Base-by-base conservation (phyloP, 2,329 filamentous ascomycete species). In the Fusarium goolgardi region DNA sequence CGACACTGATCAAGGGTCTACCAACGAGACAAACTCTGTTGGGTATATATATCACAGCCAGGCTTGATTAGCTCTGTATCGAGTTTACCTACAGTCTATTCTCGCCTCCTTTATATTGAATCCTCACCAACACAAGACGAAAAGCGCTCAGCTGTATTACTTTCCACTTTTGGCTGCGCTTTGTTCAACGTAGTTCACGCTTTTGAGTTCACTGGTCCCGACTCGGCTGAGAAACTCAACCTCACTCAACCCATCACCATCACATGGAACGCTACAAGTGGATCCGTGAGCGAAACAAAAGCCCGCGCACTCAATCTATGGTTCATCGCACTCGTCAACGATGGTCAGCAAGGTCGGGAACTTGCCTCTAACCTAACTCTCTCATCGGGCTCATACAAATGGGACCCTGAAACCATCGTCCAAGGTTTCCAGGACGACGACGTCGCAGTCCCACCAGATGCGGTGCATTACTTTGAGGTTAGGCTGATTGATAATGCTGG, bases 141-240 rank as follows among this genome's bases (percentile, higher is more conserved):
- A 4, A 55, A 55, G 50, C 23, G 21, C 5, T 15, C 11, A 13
- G 5, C n/a, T 7, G 2, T 20, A 3, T 5, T 44, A 3, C 31
- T 58, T 4, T 18, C 23, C 1, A 9, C 10, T 12, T 2, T 55
- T 2, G 4, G 37, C 23, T 55, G 0, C 9, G 7, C 37, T 2
- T 16, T 44, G 6, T 55, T 44, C 1, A 23, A 35, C 18, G 4
- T 5, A 0, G 18, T 23, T 0, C 20, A 55, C 3, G 55, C 37
- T 4, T 58, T 58, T 1, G 50, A 55, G 13, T 58, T 58, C 15
- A 58, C 55, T 15, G 31, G 55, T 11, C 55, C 55, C 9, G 31
- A 55, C 20, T 9, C 50, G 1, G 1, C 21, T 2, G 6, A 58
- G 23, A 55, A 44, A 13, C 37, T 58, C 6, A 4, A 58, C 3